Conservation (phyloP, 306 rosid species). For the Crotalaria pallida region DNA sequence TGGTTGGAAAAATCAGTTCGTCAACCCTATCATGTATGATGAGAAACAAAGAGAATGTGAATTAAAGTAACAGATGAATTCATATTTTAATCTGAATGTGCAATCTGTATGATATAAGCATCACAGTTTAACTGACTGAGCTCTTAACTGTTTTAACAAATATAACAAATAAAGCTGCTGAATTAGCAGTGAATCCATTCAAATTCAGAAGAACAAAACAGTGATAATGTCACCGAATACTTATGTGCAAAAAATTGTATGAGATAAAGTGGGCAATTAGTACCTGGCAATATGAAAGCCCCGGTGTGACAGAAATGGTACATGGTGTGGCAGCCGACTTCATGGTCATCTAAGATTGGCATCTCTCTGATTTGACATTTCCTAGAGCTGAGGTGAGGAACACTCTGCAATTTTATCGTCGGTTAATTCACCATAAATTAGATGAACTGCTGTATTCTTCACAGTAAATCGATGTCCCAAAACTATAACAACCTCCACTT, state of each 20-base stretch:
- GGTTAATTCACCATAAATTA: not conserved
- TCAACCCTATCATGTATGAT: too few species aligned
- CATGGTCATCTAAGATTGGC: not conserved
- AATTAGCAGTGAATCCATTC: too few species aligned
- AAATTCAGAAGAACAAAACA: not conserved
- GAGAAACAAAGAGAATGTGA: too few species aligned
- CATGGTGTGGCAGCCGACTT: not conserved
- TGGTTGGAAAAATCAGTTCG: too few species aligned
- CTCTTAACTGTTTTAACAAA: too few species aligned
- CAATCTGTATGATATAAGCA: too few species aligned
- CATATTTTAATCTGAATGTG: too few species aligned
- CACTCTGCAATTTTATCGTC: not conserved
- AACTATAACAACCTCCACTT: slow-evolving; percentile 10
- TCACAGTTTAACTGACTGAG: too few species aligned
- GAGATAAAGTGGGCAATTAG: not conserved
- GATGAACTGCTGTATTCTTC: not conserved
- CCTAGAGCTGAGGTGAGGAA: not conserved
- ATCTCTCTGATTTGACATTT: not conserved
- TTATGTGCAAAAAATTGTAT: not conserved
- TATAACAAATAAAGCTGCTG: too few species aligned
- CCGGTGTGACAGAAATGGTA: not conserved
- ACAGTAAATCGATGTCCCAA: slow-evolving; percentile 7
- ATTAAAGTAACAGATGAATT: too few species aligned
- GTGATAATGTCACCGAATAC: not conserved
- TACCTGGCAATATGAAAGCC: not conserved